A percentile compares a stretch with the other conserved stretches of the same genome.
These are phyloP conservation scores for Exobasidium cylindrosporum DNA, from an alignment of 1,284 basidiomycete genomes.

Conservation along the genomic window DNA sequence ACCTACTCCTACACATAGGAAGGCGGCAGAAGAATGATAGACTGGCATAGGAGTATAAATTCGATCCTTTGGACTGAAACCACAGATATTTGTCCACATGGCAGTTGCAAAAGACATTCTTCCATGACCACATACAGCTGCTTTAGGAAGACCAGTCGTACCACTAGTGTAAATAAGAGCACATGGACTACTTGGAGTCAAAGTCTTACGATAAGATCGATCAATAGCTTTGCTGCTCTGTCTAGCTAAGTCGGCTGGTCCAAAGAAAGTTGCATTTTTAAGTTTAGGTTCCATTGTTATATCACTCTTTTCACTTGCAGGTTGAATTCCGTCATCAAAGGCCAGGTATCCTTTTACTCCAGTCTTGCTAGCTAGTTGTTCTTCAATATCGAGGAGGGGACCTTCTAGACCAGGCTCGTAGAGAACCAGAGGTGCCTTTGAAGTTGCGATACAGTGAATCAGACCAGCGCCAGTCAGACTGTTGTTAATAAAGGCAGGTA, in stretches of 20 bases:
- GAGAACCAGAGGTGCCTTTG: constrained; percentile 42
- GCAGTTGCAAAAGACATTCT: constrained; percentile 41
- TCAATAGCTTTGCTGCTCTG: constrained; percentile 30
- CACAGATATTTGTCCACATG: constrained; percentile 42
- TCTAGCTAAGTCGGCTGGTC: constrained; percentile 29
- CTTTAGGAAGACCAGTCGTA: constrained; percentile 54
- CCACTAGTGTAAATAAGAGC: constrained; percentile 47
- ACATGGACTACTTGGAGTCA: constrained; percentile 29
- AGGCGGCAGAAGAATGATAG: constrained; percentile 49
- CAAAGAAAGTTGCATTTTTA: constrained; percentile 25
- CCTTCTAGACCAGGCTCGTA: constrained; percentile 49
- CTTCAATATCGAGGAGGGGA: constrained; percentile 34
- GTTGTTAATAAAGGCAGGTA: constrained; percentile 56
- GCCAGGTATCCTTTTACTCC: constrained; percentile 32
- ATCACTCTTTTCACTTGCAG: constrained; percentile 19
- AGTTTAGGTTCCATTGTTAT: constrained; percentile 12
- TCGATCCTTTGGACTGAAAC: constrained; percentile 34
- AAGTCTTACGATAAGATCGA: constrained; percentile 29
- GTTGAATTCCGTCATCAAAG: constrained; percentile 45
- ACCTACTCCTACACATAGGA: constrained; percentile 49
- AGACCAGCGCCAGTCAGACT: constrained; percentile 48
- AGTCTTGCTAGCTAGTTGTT: constrained; percentile 24
- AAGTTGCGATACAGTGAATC: constrained; percentile 50
- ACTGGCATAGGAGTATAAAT: constrained; percentile 56
- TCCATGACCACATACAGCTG: constrained; percentile 54